A percentile compares a stretch with the other conserved stretches of the same genome.
Evolutionary conservation across 352 stramenopile species (phyloP).

Genomic region (Salisapilia sapeloensis): DNA sequence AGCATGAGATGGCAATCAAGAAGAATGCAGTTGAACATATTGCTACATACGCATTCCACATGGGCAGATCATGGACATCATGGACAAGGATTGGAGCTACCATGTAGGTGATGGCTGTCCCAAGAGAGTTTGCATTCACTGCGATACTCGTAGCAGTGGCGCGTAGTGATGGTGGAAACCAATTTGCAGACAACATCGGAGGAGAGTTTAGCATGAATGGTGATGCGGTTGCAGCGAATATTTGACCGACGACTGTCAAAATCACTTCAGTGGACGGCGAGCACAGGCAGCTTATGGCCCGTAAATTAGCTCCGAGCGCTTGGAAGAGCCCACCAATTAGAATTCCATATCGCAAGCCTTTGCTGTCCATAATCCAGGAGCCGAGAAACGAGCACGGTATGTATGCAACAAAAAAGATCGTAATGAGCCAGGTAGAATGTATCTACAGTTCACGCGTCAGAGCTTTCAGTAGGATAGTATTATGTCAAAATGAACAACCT

Average conservation of each 20-base stretch:
- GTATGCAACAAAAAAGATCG: slow-evolving; percentile 63
- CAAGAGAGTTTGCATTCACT: slow-evolving; percentile 59
- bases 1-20: slow-evolving; percentile 8
- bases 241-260: slow-evolving; percentile 34
- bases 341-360: slow-evolving; percentile 41
- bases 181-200: slow-evolving; percentile 49
- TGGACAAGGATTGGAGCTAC: slow-evolving; percentile 27
- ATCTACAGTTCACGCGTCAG: slow-evolving; percentile 8
- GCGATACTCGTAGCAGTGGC: slow-evolving; percentile 52
- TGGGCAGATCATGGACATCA: slow-evolving; percentile 8
- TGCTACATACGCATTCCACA: slow-evolving; percentile 28
- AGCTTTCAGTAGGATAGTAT: background rate
- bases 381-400: slow-evolving; percentile 64
- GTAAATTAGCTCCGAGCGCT: slow-evolving; percentile 19
- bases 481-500: slow-evolving; percentile 5
- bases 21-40: slow-evolving; percentile 8
- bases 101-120: slow-evolving; percentile 43
- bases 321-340: slow-evolving; percentile 38
- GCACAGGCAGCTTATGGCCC: slow-evolving; percentile 20
- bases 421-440: slow-evolving; percentile 59
- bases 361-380: slow-evolving; percentile 71
- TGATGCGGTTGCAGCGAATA: slow-evolving; percentile 47
- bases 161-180: slow-evolving; percentile 47
- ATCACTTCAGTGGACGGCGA: slow-evolving; percentile 9
- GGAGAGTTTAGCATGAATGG: slow-evolving; percentile 80